A percentile compares a stretch with the other conserved stretches of the same genome.
phyloP scores from a whole-genome alignment of 2,329 filamentous ascomycete species.

The Furcasterigmium furcatum region DNA sequence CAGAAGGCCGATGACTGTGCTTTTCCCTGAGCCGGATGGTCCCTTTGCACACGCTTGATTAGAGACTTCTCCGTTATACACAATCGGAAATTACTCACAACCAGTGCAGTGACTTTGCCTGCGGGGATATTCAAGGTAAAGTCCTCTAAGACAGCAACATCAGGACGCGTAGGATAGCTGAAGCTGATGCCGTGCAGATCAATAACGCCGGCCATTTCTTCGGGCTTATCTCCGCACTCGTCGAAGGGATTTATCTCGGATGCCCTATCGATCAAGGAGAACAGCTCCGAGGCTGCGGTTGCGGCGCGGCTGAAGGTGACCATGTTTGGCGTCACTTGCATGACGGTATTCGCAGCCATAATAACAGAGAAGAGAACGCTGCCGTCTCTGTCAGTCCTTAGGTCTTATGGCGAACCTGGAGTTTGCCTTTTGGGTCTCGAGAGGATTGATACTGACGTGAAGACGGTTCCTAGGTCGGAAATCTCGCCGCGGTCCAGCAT shows the following conservation, averaged over 20 bases:
- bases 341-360: slow-evolving; percentile 16
- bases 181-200: slow-evolving; percentile 26
- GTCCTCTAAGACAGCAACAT: slow-evolving; percentile 25
- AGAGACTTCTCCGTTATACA: too few relatives aligned
- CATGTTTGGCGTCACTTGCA: slow-evolving; percentile 12
- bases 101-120: slow-evolving; percentile 26
- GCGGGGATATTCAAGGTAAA: slow-evolving; percentile 30
- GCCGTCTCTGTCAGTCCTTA: not conserved
- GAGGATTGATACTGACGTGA: slow-evolving; percentile 9
- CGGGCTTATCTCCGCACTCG: slow-evolving; percentile 8
- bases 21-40: slow-evolving; percentile 55
- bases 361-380: slow-evolving; percentile 21
- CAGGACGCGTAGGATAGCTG: slow-evolving; percentile 29
- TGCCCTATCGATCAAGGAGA: slow-evolving; percentile 16
- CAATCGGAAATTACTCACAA: too few relatives aligned
- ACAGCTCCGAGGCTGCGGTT: slow-evolving; percentile 14
- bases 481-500: slow-evolving; percentile 24
- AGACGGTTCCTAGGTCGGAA: slow-evolving; percentile 8
- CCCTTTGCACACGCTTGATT: too few relatives aligned
- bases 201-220: slow-evolving; percentile 14
- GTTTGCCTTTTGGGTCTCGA: too few relatives aligned
- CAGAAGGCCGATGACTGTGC: slow-evolving; percentile 52
- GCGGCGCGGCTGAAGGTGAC: slow-evolving; percentile 13
- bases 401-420: too few relatives aligned
- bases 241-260: slow-evolving; percentile 18